Conservation (phyloP, 805 yeast species). For the Yamadazyma akitaensis region DNA sequence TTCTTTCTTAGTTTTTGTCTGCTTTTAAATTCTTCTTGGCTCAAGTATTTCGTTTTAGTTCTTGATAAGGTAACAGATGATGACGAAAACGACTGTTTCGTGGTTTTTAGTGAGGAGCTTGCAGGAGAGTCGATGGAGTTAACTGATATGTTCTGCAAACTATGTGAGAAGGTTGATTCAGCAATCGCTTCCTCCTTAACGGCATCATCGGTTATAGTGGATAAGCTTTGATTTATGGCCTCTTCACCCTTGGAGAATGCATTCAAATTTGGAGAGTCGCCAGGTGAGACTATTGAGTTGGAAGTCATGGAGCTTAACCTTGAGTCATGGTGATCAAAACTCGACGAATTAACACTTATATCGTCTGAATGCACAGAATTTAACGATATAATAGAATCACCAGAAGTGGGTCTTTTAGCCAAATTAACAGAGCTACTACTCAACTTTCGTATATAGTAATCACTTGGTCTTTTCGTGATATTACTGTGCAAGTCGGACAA, state of each 20-base stretch:
- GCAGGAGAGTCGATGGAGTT: conserved; percentile 1
- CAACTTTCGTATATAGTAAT: conserved; percentile 34
- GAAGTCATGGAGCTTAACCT: conserved; percentile 37
- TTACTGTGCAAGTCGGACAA: conserved; percentile 2
- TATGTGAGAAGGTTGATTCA: conserved; percentile 1
- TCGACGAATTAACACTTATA: conserved; percentile 25
- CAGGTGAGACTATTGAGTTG: conserved; percentile 18
- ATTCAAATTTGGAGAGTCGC: conserved; percentile 17
- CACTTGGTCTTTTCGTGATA: conserved; percentile 36
- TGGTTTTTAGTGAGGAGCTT: background rate
- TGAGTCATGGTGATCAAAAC: conserved; percentile 33
- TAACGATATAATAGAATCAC: conserved; percentile 30
- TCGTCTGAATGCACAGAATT: conserved; percentile 36
- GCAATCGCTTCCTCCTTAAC: conserved; percentile 2
- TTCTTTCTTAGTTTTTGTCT: conserved; percentile 36
- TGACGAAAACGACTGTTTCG: conserved; percentile 9
- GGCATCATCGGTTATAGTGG: conserved; percentile 12
- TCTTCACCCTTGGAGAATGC: conserved; percentile 9
- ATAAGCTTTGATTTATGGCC: conserved; percentile 10
- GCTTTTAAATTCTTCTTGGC: conserved; percentile 36
- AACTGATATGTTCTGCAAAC: background rate
- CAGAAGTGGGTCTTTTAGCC: conserved; percentile 27
- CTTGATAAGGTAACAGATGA: conserved; percentile 22
- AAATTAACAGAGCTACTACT: conserved; percentile 21
- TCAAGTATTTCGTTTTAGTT: conserved; percentile 32